Base-by-base conservation (phyloP, 148 eudicot genomes). In the Amaranthus cruentus region DNA sequence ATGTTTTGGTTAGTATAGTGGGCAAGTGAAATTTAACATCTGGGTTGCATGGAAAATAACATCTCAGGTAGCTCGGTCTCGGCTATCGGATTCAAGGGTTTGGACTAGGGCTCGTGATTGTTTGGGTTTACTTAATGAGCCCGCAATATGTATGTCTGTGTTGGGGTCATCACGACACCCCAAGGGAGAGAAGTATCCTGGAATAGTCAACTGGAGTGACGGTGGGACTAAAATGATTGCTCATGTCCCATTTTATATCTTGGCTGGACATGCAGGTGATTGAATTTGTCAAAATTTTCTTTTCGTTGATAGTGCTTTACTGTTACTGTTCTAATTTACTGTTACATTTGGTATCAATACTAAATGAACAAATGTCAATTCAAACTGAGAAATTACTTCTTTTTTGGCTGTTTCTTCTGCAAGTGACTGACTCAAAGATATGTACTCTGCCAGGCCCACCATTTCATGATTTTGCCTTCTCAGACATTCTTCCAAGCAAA, bases 81-180 rank as follows among this genome's bases (percentile, higher is more conserved):
- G 85, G 70, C 78, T 87, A 50, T 89, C 96, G 56, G 94, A 95
- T 78, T 83, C 83, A 44, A 90, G 96, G 86, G 97, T 96, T 46
- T 87, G 88, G 87, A 87, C 84, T 77, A 92, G 95, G 52, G 97
- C 99, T 71, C 91, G 84, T 81, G 97, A 96, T 82, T 96, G 85
- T 77, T 81, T 96, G 86, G 94, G 96, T 42, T 78, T 96, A 77
- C 90, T 96, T 90, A 89, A 87, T 75, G 99, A 96, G 71, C 97
- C 99, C 65, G 97, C 94, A 28, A 84, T 96, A 56, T 87, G 96
- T 74, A 76, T 85, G 77, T 96, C 97, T 56, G 85, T 96, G 54
- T 80, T 96, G 84, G 97, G 97, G 65, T 91, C 99, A 38, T 85
- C 92, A 60, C 79, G 81, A 71, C 86, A 87, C 75, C 79, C 94